A percentile compares a stretch with the other conserved stretches of the same genome.
phyloP scores from a whole-genome alignment of 371 early-diverging fungal species.

The Mucor saturninus region DNA sequence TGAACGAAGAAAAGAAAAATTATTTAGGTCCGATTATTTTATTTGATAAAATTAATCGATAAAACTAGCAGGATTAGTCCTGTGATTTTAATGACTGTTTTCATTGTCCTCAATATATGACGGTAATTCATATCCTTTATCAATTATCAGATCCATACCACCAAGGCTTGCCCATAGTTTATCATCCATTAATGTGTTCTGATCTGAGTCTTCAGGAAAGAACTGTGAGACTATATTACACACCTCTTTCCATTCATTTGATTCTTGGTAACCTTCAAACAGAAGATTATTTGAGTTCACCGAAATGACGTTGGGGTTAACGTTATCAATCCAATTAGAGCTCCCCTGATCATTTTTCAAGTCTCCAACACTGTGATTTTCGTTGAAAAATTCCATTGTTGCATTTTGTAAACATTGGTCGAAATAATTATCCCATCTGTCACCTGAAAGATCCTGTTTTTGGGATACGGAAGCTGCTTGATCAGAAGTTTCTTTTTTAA shows the following conservation, averaged over 20 bases:
- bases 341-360: not conserved
- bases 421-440: not conserved
- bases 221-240: slow-evolving; percentile 8
- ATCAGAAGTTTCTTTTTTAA: not conserved
- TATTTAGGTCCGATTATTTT: not conserved
- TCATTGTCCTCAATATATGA: not conserved
- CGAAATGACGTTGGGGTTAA: not conserved
- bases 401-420: not conserved
- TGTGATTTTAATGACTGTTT: not conserved
- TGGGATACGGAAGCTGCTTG: not conserved
- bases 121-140: not conserved
- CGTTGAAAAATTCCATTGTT: not conserved
- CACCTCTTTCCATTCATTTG: slow-evolving; percentile 13
- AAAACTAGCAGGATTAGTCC: not conserved
- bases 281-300: not conserved
- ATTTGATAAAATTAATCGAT: not conserved
- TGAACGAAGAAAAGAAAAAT: not conserved
- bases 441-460: not conserved
- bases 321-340: not conserved
- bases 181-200: slow-evolving; percentile 10
- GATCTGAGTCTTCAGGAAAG: slow-evolving; percentile 2
- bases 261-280: not conserved
- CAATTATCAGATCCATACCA: not conserved
- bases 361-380: not conserved
- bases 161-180: slow-evolving; percentile 10